Conservation (phyloP, 805 yeast genomes). For the Jamesozyma hellenica region DNA sequence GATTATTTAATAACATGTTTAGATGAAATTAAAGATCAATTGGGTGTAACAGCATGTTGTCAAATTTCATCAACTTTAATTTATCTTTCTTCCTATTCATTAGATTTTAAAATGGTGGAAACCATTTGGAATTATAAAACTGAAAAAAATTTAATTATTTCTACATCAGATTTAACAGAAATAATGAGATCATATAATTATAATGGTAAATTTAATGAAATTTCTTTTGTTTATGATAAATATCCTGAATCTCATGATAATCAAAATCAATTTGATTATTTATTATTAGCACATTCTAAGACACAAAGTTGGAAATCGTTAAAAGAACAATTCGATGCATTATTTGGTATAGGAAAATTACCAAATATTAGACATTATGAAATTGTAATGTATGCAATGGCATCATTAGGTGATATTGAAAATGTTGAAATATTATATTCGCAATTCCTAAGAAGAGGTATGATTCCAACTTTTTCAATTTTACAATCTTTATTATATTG, state of each 20-base stretch:
- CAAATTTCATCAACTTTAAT: slow-evolving; percentile 25
- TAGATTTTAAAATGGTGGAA: slow-evolving; percentile 11
- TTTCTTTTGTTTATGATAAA: slow-evolving; percentile 29
- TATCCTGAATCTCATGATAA: slow-evolving; percentile 36
- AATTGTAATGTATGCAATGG: slow-evolving; percentile 51
- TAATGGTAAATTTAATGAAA: slow-evolving; percentile 14
- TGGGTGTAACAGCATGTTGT: slow-evolving; percentile 19
- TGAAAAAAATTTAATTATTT: slow-evolving; percentile 11
- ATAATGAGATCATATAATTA: slow-evolving; percentile 19
- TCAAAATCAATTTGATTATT: slow-evolving; percentile 36
- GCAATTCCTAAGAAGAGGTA: slow-evolving; percentile 37
- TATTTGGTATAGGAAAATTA: slow-evolving; percentile 43
- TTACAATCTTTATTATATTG: slow-evolving; percentile 22
- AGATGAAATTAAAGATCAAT: neutral
- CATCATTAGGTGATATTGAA: slow-evolving; percentile 37
- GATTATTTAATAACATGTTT: neutral
- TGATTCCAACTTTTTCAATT: slow-evolving; percentile 35
- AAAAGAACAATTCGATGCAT: slow-evolving; percentile 46
- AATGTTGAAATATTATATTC: slow-evolving; percentile 42
- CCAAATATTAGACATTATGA: slow-evolving; percentile 49
- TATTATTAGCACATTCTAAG: slow-evolving; percentile 37
- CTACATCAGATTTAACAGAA: slow-evolving; percentile 15
- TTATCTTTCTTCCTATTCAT: slow-evolving; percentile 10
- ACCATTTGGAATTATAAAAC: slow-evolving; percentile 29
- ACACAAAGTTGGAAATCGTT: slow-evolving; percentile 44